Conservation (phyloP, 129 eudicot genomes). For the Solidago caesia region DNA sequence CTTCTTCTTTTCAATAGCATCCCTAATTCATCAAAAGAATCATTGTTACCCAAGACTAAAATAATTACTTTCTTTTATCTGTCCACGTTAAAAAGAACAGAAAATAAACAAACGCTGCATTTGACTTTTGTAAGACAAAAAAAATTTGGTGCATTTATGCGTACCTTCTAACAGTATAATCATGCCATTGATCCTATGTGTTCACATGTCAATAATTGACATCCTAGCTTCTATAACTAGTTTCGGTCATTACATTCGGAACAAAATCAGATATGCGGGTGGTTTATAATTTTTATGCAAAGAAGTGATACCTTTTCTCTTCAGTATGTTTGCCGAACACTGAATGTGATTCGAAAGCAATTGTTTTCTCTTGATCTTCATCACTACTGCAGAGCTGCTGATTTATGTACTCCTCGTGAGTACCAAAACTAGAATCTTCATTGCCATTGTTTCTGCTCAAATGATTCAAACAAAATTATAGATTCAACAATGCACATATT, state of each 20-base stretch:
- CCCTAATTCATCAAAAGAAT: conserved; percentile 8
- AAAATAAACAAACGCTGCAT: not conserved
- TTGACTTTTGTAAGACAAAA: not conserved
- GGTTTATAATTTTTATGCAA: not conserved
- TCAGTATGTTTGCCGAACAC: conserved; percentile 16
- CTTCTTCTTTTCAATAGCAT: conserved; percentile 13
- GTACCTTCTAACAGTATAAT: not conserved
- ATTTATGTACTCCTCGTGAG: too few relatives aligned
- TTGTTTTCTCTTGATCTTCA: conserved; percentile 9
- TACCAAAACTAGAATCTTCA: not conserved
- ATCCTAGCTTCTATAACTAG: not conserved
- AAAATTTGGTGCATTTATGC: not conserved
- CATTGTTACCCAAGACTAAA: not conserved
- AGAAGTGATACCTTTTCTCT: conserved; percentile 27
- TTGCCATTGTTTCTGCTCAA: conserved; percentile 15
- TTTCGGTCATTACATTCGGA: too few relatives aligned
- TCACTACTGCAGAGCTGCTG: too few relatives aligned
- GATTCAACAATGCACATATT: not conserved
- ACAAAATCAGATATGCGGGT: not conserved
- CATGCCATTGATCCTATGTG: not conserved
- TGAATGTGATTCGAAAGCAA: conserved; percentile 17
- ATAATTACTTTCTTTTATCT: not conserved
- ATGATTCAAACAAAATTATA: not conserved
- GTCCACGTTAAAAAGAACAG: not conserved
- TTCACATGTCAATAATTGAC: not conserved